A percentile compares a stretch with the other conserved stretches of the same genome.
Conservation (phyloP, 2,329 filamentous ascomycete species). For the Aaosphaeria pasadenensis region DNA sequence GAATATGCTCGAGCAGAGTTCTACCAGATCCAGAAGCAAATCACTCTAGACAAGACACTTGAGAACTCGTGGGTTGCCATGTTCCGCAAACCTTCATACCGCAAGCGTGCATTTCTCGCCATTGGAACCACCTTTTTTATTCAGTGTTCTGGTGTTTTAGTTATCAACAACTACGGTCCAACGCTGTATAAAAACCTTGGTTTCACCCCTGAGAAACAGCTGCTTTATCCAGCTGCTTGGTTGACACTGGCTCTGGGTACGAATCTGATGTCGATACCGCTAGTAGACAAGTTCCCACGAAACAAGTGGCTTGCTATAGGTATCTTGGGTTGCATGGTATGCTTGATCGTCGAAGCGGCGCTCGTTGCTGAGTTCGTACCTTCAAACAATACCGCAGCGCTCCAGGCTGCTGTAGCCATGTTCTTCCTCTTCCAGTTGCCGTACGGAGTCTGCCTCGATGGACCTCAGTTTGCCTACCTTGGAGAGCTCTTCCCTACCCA, state of each 20-base stretch:
- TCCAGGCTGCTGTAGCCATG: constrained; percentile 46
- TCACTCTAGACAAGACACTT: constrained; percentile 23
- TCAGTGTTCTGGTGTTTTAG: constrained; percentile 26
- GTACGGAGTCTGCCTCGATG: constrained; percentile 51
- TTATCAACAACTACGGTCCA: constrained; percentile 30
- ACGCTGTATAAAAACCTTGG: constrained; percentile 26
- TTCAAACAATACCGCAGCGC: constrained; percentile 26
- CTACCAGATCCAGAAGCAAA: constrained; percentile 27
- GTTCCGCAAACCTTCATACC: constrained; percentile 21
- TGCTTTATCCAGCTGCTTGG: constrained; percentile 27
- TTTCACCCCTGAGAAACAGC: constrained; percentile 19
- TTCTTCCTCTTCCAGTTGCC: constrained; percentile 48
- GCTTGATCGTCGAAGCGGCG: constrained; percentile 48
- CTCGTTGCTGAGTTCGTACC: constrained; percentile 30
- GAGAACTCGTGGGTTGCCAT: constrained; percentile 20
- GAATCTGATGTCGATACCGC: constrained; percentile 17
- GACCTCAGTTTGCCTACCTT: constrained; percentile 47
- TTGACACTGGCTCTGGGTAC: constrained; percentile 22
- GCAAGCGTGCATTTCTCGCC: constrained; percentile 20
- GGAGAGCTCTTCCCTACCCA: constrained; percentile 47
- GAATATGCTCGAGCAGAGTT: constrained; percentile 23
- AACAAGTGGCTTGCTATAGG: constrained; percentile 14
- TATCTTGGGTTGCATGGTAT: constrained; percentile 21
- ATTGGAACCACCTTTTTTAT: constrained; percentile 25
- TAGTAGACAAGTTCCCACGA: constrained; percentile 19